Evolutionary conservation across 2,329 filamentous ascomycete species (phyloP).

Genomic region (Capronia coronata): DNA sequence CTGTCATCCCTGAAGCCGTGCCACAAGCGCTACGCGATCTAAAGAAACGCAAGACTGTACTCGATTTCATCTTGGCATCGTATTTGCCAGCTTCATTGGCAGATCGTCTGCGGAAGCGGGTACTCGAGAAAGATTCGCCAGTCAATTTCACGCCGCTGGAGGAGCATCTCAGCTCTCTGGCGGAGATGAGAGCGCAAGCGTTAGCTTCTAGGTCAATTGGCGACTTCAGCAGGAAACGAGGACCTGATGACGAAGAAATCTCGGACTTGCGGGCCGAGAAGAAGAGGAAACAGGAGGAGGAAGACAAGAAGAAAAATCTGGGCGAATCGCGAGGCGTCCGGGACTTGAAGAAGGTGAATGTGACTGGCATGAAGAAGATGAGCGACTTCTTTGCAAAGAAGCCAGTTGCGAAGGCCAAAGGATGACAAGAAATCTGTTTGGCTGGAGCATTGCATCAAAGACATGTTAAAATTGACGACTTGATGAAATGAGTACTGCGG

Average conservation of each 20-base stretch:
- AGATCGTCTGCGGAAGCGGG: slow-evolving; percentile 15
- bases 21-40: slow-evolving; percentile 39
- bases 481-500: too few species aligned
- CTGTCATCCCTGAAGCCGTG: slow-evolving; percentile 31
- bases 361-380: slow-evolving; percentile 92
- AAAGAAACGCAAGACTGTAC: slow-evolving; percentile 44
- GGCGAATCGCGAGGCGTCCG: slow-evolving; percentile 68
- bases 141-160: slow-evolving; percentile 67
- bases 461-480: too few species aligned
- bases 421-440: slow-evolving; percentile 2
- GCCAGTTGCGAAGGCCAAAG: slow-evolving; percentile 19
- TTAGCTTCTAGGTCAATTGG: slow-evolving; percentile 56
- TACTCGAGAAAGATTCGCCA: slow-evolving; percentile 37
- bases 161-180: slow-evolving; percentile 60
- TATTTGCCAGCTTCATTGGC: slow-evolving; percentile 41
- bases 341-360: slow-evolving; percentile 83
- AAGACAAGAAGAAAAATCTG: slow-evolving; percentile 76
- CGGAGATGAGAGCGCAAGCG: slow-evolving; percentile 64
- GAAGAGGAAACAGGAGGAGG: slow-evolving; percentile 78
- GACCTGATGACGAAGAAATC: slow-evolving; percentile 40
- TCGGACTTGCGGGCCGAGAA: slow-evolving; percentile 60
- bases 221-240: slow-evolving; percentile 41
- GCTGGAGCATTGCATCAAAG: background rate
- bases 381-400: slow-evolving; percentile 82
- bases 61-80: slow-evolving; percentile 46